These are phyloP conservation scores for Candida morakotiae DNA, from an alignment of 805 yeast genomes.

Conservation along the genomic window DNA sequence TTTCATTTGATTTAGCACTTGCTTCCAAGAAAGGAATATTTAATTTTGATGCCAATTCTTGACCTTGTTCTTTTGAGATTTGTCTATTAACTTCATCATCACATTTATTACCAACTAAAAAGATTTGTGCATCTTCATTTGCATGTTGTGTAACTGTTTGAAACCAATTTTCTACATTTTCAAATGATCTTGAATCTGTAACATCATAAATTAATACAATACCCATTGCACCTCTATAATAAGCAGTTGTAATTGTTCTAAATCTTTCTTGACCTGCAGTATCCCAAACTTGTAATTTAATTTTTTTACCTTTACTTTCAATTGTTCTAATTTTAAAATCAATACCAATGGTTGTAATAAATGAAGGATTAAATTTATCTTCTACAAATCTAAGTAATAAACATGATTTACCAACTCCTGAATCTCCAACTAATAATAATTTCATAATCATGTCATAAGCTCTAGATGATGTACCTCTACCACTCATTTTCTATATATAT, in stretches of 20 bases:
- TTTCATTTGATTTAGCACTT: slow-evolving; percentile 88
- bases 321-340: slow-evolving; percentile 97
- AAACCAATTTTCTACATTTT: slow-evolving; percentile 91
- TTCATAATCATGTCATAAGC: slow-evolving; percentile 89
- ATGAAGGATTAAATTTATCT: slow-evolving; percentile 93
- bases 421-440: slow-evolving; percentile 89
- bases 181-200: slow-evolving; percentile 86
- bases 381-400: slow-evolving; percentile 88
- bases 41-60: slow-evolving; percentile 77
- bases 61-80: slow-evolving; percentile 87
- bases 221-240: slow-evolving; percentile 88
- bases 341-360: slow-evolving; percentile 96
- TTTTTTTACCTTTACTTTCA: slow-evolving; percentile 86
- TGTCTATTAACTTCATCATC: slow-evolving; percentile 87
- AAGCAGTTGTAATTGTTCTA: slow-evolving; percentile 91
- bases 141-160: slow-evolving; percentile 96
- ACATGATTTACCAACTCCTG: slow-evolving; percentile 87
- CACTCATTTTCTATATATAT: slow-evolving; percentile 37
- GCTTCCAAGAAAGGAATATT: slow-evolving; percentile 93
- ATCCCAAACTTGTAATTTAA: slow-evolving; percentile 95
- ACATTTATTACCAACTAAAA: slow-evolving; percentile 92
- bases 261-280: slow-evolving; percentile 98
- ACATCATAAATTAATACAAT: slow-evolving; percentile 81
- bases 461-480: slow-evolving; percentile 56
- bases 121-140: slow-evolving; percentile 89